A percentile compares a stretch with the other conserved stretches of the same genome.
phyloP scores from a whole-genome alignment of 805 yeast species.

The Blastobotrys mokoenaii region DNA sequence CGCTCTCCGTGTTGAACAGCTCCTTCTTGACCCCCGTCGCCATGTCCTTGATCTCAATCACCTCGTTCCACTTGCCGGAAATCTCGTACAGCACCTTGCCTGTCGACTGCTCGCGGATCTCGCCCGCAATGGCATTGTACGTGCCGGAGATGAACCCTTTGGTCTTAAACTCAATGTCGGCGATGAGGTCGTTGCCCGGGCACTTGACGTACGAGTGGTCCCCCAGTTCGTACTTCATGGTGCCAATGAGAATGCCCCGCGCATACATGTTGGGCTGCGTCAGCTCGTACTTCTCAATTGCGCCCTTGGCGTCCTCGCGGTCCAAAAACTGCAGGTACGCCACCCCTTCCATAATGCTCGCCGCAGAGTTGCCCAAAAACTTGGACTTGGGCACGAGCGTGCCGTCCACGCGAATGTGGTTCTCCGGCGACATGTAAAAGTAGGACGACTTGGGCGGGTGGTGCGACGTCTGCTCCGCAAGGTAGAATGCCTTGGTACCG shows the following conservation, averaged over 20 bases:
- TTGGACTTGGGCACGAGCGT: constrained; percentile 77
- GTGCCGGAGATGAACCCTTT: constrained; percentile 92
- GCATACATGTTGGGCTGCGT: constrained; percentile 97
- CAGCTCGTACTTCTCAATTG: constrained; percentile 64
- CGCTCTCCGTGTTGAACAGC: constrained; percentile 53
- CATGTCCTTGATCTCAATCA: constrained; percentile 57
- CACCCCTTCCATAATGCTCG: constrained; percentile 92
- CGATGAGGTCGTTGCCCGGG: constrained; percentile 46
- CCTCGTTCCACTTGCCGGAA: constrained; percentile 90
- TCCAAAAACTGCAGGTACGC: constrained; percentile 65
- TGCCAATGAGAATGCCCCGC: constrained; percentile 86
- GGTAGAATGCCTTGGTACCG: constrained; percentile 62
- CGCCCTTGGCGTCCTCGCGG: constrained; percentile 35
- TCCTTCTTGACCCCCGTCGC: constrained; percentile 39
- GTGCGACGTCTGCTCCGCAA: constrained; percentile 93
- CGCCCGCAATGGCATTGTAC: constrained; percentile 82
- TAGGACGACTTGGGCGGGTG: constrained; percentile 98
- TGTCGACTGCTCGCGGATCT: constrained; percentile 41
- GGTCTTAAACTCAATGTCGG: constrained; percentile 87
- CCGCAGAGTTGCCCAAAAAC: constrained; percentile 92
- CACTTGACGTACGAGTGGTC: constrained; percentile 80
- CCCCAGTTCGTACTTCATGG: constrained; percentile 82
- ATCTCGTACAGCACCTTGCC: constrained; percentile 57
- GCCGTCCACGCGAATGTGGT: constrained; percentile 81
- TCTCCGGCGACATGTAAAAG: constrained; percentile 77